A percentile compares a stretch with the other conserved stretches of the same genome.
These are phyloP conservation scores for Paxillus rubicundulus DNA, from an alignment of 768 basidiomycete species.

Conservation along the genomic window DNA sequence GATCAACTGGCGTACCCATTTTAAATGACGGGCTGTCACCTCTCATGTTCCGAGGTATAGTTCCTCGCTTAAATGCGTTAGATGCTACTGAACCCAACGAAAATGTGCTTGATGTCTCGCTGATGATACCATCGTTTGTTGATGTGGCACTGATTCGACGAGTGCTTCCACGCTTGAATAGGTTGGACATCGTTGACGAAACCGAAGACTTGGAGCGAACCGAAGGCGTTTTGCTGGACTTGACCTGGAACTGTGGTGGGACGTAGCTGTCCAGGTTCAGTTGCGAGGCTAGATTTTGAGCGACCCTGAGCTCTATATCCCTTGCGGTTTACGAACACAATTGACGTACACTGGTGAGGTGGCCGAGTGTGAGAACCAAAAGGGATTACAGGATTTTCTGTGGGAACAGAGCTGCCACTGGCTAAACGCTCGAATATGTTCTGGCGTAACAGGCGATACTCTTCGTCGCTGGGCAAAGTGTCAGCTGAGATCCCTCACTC, in stretches of 20 bases:
- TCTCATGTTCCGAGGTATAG: constrained; percentile 41
- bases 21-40: constrained; percentile 16
- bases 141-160: constrained; percentile 32
- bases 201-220: constrained; percentile 52
- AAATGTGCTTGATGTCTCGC: constrained; percentile 44
- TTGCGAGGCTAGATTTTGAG: constrained; percentile 17
- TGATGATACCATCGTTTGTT: constrained; percentile 41
- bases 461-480: constrained; percentile 61
- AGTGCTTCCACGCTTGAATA: constrained; percentile 50
- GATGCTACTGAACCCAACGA: constrained; percentile 27
- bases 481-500: constrained; percentile 3
- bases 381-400: constrained; percentile 63
- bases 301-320: constrained; percentile 5
- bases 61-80: constrained; percentile 44
- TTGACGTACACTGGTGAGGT: constrained; percentile 13
- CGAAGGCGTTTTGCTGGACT: constrained; percentile 46
- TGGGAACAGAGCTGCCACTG: constrained; percentile 52
- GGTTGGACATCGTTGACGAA: constrained; percentile 47
- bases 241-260: constrained; percentile 30
- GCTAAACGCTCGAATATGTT: constrained; percentile 81
- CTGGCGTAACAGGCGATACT: constrained; percentile 80
- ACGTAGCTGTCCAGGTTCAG: constrained; percentile 19
- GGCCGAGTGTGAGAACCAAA: constrained; percentile 37
- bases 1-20: constrained; percentile 40
- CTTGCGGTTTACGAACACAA: neutral